Percentiles rank a stretch among this genome's conserved stretches.
These are phyloP conservation scores for Endogone sp. DNA, from an alignment of 192 early-diverging fungal species.

Conservation along the genomic window DNA sequence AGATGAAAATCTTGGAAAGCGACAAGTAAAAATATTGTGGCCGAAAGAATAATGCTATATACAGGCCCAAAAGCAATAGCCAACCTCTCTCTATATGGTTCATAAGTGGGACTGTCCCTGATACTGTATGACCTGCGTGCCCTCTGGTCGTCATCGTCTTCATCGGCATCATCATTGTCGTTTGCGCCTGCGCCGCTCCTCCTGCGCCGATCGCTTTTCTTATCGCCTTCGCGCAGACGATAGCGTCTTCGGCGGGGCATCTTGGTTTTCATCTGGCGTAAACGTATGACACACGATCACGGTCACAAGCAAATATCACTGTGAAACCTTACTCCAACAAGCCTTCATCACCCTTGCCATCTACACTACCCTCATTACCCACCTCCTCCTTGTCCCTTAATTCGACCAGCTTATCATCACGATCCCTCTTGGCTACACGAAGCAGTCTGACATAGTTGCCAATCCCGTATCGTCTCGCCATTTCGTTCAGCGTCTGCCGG, in stretches of 20 bases:
- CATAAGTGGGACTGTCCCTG: constrained; percentile 32
- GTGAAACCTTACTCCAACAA: no score
- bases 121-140: background rate
- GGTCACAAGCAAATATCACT: background rate
- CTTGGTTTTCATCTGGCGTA: background rate
- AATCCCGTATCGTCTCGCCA: constrained; percentile 42
- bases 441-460: constrained; percentile 32
- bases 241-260: background rate
- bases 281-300: background rate
- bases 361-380: background rate
- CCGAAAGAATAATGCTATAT: no score
- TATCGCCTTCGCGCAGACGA: background rate
- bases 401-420: constrained; percentile 26
- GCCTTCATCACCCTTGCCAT: no score
- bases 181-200: background rate
- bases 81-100: constrained; percentile 20
- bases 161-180: background rate
- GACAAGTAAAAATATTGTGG: no score
- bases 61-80: background rate
- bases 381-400: constrained; percentile 24
- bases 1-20: no score
- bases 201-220: background rate
- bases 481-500: constrained; percentile 32
- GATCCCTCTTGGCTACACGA: constrained; percentile 31
- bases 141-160: background rate